These are phyloP conservation scores for Glycine soja DNA, from an alignment of 306 rosid genomes.

Conservation along the genomic window DNA sequence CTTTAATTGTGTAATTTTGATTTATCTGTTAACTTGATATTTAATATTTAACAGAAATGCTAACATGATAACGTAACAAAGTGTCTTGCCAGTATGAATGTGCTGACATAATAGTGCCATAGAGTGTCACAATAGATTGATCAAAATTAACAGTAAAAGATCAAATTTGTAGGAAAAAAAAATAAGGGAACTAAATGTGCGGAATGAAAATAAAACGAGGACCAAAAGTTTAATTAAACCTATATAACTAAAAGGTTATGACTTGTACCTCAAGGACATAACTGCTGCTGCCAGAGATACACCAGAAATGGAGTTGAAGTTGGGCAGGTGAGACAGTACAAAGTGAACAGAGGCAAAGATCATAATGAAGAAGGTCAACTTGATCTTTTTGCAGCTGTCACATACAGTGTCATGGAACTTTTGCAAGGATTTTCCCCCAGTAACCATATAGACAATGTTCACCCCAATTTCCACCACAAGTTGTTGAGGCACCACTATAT, in stretches of 20 bases:
- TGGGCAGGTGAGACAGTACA: constrained; percentile 78
- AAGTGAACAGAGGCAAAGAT: constrained; percentile 81
- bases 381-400: constrained; percentile 54
- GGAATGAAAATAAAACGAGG: not conserved
- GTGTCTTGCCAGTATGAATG: too few species aligned
- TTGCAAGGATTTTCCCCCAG: constrained; percentile 72
- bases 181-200: not conserved
- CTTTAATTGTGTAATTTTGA: not conserved
- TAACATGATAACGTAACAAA: not conserved
- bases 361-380: constrained; percentile 69
- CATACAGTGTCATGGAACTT: constrained; percentile 63
- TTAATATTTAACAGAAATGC: not conserved
- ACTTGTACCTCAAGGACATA: constrained; percentile 73
- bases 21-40: not conserved
- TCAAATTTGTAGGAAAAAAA: too few species aligned
- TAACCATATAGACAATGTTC: constrained; percentile 79
- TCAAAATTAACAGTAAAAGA: not conserved
- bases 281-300: constrained; percentile 79
- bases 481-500: constrained; percentile 84
- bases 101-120: too few species aligned
- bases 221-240: not conserved
- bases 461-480: constrained; percentile 69
- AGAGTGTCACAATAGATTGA: too few species aligned
- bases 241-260: not conserved
- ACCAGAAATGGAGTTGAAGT: constrained; percentile 70